phyloP scores from a whole-genome alignment of 1,139 yeast species.

The Suhomyces coccinellae region DNA sequence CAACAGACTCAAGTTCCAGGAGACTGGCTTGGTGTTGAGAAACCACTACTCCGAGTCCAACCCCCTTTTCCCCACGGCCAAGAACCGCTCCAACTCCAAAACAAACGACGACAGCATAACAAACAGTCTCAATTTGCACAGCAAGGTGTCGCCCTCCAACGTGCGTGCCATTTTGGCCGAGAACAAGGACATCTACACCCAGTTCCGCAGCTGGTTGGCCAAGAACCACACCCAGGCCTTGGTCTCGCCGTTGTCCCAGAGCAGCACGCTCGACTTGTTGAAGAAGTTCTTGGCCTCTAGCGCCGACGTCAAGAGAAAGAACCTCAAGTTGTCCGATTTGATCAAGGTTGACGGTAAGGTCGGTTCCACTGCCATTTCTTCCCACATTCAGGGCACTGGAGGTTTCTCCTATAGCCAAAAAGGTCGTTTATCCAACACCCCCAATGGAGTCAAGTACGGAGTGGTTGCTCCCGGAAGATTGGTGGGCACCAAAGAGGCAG shows the following conservation, averaged over 20 bases:
- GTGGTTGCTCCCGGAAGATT: constrained; percentile 72
- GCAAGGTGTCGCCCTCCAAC: constrained; percentile 27
- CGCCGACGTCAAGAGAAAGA: constrained; percentile 22
- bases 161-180: constrained; percentile 30
- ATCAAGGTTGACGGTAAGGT: constrained; percentile 19
- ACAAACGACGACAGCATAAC: constrained; percentile 27
- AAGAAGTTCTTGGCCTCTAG: constrained; percentile 29
- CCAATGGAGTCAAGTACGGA: constrained; percentile 66
- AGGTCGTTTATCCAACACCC: constrained; percentile 73
- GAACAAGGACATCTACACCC: constrained; percentile 35
- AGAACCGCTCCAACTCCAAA: constrained; percentile 16
- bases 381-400: constrained; percentile 59
- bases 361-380: constrained; percentile 12
- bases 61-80: constrained; percentile 14
- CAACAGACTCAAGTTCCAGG: constrained; percentile 45
- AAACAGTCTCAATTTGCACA: constrained; percentile 35
- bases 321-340: constrained; percentile 24
- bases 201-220: constrained; percentile 37
- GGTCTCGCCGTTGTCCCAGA: constrained; percentile 20
- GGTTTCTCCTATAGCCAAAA: constrained; percentile 70
- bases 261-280: constrained; percentile 24
- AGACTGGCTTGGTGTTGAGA: constrained; percentile 40
- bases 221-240: constrained; percentile 38
- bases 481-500: constrained; percentile 55
- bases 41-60: constrained; percentile 28